A percentile compares a stretch with the other conserved stretches of the same genome.
Conservation (phyloP, 2,329 filamentous ascomycete species). For the Stylonectria norvegica region DNA sequence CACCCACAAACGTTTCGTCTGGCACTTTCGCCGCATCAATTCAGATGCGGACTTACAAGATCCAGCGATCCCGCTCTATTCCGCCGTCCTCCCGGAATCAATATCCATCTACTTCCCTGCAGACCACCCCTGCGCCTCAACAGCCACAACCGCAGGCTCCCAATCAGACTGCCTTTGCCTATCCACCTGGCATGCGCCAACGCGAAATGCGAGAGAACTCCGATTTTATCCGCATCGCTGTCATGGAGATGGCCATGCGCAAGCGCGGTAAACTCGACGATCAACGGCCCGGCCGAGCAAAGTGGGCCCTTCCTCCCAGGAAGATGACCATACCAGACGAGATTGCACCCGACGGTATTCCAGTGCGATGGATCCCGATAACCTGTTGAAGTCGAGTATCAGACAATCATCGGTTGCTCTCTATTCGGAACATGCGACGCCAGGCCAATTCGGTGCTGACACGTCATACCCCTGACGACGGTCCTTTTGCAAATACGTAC, state of each 20-base stretch:
- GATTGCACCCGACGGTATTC: slow-evolving; percentile 56
- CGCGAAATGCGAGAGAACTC: slow-evolving; percentile 67
- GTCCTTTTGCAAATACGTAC: slow-evolving; percentile 25
- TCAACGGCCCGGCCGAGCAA: slow-evolving; percentile 62
- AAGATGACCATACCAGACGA: slow-evolving; percentile 54
- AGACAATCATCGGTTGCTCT: no score
- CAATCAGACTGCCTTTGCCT: slow-evolving; percentile 30
- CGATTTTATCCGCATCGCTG: slow-evolving; percentile 67
- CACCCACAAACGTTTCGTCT: slow-evolving; percentile 27
- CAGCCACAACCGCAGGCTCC: slow-evolving; percentile 32
- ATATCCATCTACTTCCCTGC: slow-evolving; percentile 31
- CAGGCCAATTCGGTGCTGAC: slow-evolving; percentile 11
- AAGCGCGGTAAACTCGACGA: slow-evolving; percentile 63
- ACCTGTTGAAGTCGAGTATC: no score
- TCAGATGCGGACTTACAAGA: slow-evolving; percentile 69
- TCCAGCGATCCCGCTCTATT: slow-evolving; percentile 46
- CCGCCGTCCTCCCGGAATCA: slow-evolving; percentile 31
- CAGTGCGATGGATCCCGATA: slow-evolving; percentile 53
- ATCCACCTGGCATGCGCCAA: slow-evolving; percentile 52
- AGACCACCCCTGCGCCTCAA: slow-evolving; percentile 30
- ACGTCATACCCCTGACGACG: slow-evolving; percentile 27
- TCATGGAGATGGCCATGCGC: slow-evolving; percentile 71
- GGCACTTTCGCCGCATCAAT: slow-evolving; percentile 62
- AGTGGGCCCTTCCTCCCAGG: slow-evolving; percentile 65
- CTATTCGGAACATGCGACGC: neutral